Evolutionary conservation across 2,329 filamentous ascomycete species (phyloP).

Genomic region (Colletotrichum chlorophyti): DNA sequence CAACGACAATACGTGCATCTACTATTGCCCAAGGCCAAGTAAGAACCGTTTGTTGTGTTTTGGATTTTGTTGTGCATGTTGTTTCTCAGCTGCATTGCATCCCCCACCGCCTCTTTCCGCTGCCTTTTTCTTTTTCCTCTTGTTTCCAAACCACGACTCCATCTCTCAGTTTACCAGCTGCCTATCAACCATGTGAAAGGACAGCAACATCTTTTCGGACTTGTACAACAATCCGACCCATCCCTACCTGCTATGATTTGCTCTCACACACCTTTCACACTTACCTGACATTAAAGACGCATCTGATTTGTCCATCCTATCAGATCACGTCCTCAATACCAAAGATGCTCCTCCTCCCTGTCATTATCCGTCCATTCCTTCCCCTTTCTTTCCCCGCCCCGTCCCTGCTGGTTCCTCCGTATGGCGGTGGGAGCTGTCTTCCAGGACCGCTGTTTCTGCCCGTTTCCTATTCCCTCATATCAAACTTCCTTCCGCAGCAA

Average conservation of each 20-base stretch:
- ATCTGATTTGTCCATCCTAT: constrained; percentile 26
- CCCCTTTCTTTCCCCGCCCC: background rate
- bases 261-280: too few species aligned
- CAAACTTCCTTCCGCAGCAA: background rate
- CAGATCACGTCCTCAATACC: constrained; percentile 10
- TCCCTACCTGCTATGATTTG: too few species aligned
- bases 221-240: background rate
- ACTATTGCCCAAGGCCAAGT: too few species aligned
- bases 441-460: too few species aligned
- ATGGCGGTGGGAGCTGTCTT: too few species aligned
- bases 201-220: background rate
- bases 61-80: constrained; percentile 7
- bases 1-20: too few species aligned
- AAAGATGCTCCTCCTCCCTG: constrained; percentile 13
- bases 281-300: constrained; percentile 7
- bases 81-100: constrained; percentile 23
- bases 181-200: too few species aligned
- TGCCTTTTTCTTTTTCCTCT: background rate
- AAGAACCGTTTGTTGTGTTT: too few species aligned
- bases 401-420: background rate
- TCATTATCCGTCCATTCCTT: background rate
- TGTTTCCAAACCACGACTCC: background rate
- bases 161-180: background rate
- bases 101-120: constrained; percentile 11
- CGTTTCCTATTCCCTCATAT: background rate